Conservation (phyloP, 177 flowering plant species). For the Vitis hybrid region DNA sequence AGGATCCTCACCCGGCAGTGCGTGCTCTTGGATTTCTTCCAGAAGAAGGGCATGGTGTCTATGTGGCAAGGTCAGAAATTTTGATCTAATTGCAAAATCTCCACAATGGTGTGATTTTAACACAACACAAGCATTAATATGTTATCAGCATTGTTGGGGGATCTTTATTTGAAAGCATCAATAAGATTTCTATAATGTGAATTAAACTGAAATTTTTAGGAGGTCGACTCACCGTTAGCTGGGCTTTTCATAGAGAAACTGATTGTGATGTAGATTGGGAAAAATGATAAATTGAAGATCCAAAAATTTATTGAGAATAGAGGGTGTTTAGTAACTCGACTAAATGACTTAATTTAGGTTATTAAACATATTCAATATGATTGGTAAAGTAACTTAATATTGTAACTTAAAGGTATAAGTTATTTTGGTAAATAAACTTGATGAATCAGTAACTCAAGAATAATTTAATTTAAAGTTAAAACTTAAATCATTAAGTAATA, state of each 20-base stretch:
- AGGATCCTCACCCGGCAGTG: slow-evolving; percentile 89
- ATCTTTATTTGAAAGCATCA: slow-evolving; percentile 2
- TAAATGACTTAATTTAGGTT: too few relatives aligned
- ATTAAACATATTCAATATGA: too few relatives aligned
- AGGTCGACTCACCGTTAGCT: not conserved
- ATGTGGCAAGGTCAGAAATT: slow-evolving; percentile 74
- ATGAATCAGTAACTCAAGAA: too few relatives aligned
- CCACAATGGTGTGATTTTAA: not conserved
- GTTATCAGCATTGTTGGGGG: not conserved
- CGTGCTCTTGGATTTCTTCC: slow-evolving; percentile 97
- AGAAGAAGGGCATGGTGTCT: slow-evolving; percentile 98
- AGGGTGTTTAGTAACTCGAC: too few relatives aligned
- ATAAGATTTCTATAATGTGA: not conserved
- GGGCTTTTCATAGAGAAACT: not conserved
- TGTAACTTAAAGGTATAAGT: too few relatives aligned
- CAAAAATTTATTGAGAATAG: too few relatives aligned
- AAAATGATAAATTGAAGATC: too few relatives aligned
- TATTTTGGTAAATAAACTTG: too few relatives aligned
- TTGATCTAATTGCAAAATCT: not conserved
- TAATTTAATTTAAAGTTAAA: too few relatives aligned
- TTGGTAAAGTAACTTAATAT: too few relatives aligned
- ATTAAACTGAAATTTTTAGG: not conserved
- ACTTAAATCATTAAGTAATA: too few relatives aligned
- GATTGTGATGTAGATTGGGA: too few relatives aligned
- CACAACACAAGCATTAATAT: not conserved